Base-by-base conservation (phyloP, 306 rosid species). In the Canavalia gladiata region DNA sequence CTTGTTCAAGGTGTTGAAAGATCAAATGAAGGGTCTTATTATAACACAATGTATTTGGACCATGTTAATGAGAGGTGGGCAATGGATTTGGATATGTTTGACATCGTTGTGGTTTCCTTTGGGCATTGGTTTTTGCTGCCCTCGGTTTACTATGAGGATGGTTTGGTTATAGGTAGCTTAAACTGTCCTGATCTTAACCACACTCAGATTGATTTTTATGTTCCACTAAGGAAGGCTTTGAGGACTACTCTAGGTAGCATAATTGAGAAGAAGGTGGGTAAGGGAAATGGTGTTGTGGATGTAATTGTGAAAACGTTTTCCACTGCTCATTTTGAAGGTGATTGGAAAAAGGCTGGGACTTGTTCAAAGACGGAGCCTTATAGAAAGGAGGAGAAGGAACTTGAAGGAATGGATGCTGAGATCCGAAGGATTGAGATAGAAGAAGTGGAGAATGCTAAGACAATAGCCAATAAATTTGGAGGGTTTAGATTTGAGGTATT, bases 111-210 rank as follows among this genome's bases (percentile, higher is more conserved):
- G 18, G 58, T 93, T 6, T 91, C 96, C 28, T 75, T 88, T 68
- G 97, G 94, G 13, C 97, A 91, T 79, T 93, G 97, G 97, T 91
- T 88, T 76, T 78, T 93, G 42, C 89, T 87, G 74, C 97, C 97
- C 0, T 90, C 94, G 1, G 89, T 93, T 35, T 93, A 87, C 77
- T 82, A 34, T 30, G 97, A 93, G 28, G 86, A 82, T 28, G 90
- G 57, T 71, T 78, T 68, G 0, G 90, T 83, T 31, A 30, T 92
- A 43, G 97, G 97, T 1, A 88, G 94, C 76, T 82, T 89, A 68
- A 88, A 77, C 8, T 90, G 95, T 63, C 85, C 86, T 79, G 90
- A 89, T 45, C 72, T 89, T 1, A 92, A 91, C 63, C 86, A 91
- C 64, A 89, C 91, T 1, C 87, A 88, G 56, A 79, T 89, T 28